Evolutionary conservation across 768 basidiomycete genomes (phyloP), one percentile per base, ranked within the genome.

Genomic region (Tylopilus felleus): DNA sequence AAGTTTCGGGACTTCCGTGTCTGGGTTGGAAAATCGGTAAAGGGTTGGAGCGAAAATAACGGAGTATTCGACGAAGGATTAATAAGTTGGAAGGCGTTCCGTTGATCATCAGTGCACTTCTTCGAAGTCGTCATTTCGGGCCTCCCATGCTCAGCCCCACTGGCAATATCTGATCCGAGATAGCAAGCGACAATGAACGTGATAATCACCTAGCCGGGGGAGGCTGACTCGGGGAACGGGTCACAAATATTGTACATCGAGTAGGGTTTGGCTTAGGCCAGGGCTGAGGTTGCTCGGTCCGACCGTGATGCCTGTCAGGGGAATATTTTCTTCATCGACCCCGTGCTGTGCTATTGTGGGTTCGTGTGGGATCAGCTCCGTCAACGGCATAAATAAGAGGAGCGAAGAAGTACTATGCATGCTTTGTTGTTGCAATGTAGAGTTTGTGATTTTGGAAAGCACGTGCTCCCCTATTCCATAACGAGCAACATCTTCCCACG

Each of bases 41-140:
- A 56, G 39, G 4, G 46, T 19, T 52, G 41, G 35, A 29, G 57
- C 67, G 62, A 68, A 63, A 61, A 33, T 27, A 48, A 52, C 68
- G 66, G 66, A 56, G 9, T 25, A 16, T 57, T 56, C 43, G 31
- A 43, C 28, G 48, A 42, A 10, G 46, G 23, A 21, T 17, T 16
- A 14, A 33, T 14, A 29, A 8, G 5, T 29, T 29, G 8, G 29
- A 29, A 29, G 29, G 29, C 2, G 33, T 33, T 33, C 33, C 16
- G 44, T 38, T 48, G 19, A 57, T 42, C 25, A 57, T 42, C 25
- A 28, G 14, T 28, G 43, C 19, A 47, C 51, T 21, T 38, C 36
- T 36, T 36, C 36, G 17, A 44, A 35, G 40, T 31, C 36, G 54
- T 51, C 49, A 51, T 51, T 19, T 41, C 35, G 38, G 27, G 28